Evolutionary conservation across 768 basidiomycete genomes (phyloP).

Genomic region (Rhizopogon sp.): DNA sequence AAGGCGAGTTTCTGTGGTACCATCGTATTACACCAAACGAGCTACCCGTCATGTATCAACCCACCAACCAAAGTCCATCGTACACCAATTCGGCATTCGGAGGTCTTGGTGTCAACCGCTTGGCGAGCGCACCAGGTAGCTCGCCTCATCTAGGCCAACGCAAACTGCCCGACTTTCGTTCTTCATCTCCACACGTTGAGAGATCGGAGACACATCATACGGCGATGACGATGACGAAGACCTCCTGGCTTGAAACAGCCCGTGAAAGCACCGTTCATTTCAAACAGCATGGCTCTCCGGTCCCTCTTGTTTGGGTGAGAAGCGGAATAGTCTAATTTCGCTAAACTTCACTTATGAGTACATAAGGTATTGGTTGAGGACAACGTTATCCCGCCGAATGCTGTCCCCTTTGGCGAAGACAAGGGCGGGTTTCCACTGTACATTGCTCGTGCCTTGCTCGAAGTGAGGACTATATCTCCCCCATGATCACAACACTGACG

Average conservation of each 20-base stretch:
- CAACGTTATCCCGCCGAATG: conserved; percentile 28
- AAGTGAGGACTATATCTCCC: conserved; percentile 1
- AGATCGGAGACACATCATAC: conserved; percentile 1
- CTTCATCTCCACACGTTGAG: background rate
- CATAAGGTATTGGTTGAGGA: conserved; percentile 24
- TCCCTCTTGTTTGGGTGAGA: conserved; percentile 29
- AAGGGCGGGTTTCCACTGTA: conserved; percentile 22
- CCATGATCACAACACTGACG: background rate
- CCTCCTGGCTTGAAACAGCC: conserved; percentile 21
- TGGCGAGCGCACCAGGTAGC: background rate
- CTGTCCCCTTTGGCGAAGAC: conserved; percentile 28
- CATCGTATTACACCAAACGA: background rate
- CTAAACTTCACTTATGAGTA: background rate
- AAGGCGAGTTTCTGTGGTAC: background rate
- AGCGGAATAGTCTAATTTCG: background rate
- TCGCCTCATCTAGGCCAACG: background rate
- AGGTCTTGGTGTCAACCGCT: background rate
- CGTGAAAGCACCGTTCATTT: conserved; percentile 25
- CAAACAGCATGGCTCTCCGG: conserved; percentile 19
- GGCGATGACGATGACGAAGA: background rate
- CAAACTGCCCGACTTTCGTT: background rate
- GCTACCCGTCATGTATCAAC: background rate
- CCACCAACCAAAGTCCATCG: background rate
- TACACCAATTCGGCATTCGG: background rate
- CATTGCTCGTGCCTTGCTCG: conserved; percentile 27